A percentile compares a stretch with the other conserved stretches of the same genome.
These are phyloP conservation scores for Xylaria longipes DNA, from an alignment of 495 filamentous ascomycete genomes.

Conservation along the genomic window DNA sequence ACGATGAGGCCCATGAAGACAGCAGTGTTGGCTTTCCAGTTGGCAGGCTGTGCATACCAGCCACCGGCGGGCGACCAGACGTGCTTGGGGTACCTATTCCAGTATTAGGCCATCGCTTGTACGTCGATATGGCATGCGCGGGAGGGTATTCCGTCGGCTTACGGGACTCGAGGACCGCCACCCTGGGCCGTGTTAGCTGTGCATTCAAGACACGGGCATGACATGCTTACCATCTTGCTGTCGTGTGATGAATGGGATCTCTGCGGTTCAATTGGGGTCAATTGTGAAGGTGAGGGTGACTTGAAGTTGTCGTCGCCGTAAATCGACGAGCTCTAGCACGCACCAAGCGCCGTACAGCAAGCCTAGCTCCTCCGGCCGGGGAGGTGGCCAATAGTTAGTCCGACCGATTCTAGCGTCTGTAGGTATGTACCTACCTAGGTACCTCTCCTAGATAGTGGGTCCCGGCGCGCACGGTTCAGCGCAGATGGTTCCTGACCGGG, in stretches of 20 bases:
- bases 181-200: slow-evolving; percentile 58
- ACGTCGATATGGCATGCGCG: neutral
- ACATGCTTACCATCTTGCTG: slow-evolving; percentile 48
- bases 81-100: slow-evolving; percentile 90
- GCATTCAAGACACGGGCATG: neutral
- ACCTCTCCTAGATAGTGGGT: too few relatives aligned
- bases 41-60: slow-evolving; percentile 92
- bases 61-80: slow-evolving; percentile 98
- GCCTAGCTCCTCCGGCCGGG: neutral
- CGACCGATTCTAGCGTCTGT: neutral
- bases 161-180: slow-evolving; percentile 90
- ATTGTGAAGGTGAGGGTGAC: slow-evolving; percentile 29
- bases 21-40: slow-evolving; percentile 96
- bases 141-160: slow-evolving; percentile 45
- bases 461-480: slow-evolving; percentile 27
- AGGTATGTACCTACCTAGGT: too few relatives aligned
- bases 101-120: slow-evolving; percentile 15
- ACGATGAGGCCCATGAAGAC: slow-evolving; percentile 74
- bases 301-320: slow-evolving; percentile 21
- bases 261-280: slow-evolving; percentile 29
- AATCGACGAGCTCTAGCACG: slow-evolving; percentile 30
- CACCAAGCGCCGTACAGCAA: slow-evolving; percentile 25
- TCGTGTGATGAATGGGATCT: slow-evolving; percentile 34
- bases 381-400: slow-evolving; percentile 33
- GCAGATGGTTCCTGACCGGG: neutral